Conservation (phyloP, 2,329 filamentous ascomycete genomes). For the Diaporthe australafricana region DNA sequence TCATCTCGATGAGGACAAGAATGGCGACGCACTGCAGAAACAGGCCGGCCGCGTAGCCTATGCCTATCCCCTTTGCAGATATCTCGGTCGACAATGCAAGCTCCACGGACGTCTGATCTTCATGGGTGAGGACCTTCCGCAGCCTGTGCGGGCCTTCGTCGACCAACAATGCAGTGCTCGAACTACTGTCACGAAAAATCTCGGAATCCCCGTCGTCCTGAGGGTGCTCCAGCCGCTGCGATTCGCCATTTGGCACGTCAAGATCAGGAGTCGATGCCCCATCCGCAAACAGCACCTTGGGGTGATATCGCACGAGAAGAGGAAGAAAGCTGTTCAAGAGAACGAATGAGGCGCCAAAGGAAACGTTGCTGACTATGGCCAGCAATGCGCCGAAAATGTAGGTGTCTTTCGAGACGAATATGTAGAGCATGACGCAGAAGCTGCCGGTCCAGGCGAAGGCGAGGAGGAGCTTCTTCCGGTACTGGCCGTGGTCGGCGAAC, state of each 20-base stretch:
- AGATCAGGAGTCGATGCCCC: slow-evolving; percentile 46
- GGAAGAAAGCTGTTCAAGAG: slow-evolving; percentile 95
- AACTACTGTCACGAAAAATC: slow-evolving; percentile 48
- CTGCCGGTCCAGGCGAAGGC: slow-evolving; percentile 87
- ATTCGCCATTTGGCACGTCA: slow-evolving; percentile 47
- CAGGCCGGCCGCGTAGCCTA: slow-evolving; percentile 89
- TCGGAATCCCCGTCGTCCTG: slow-evolving; percentile 44
- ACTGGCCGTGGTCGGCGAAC: slow-evolving; percentile 92
- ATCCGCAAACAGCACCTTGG: slow-evolving; percentile 54
- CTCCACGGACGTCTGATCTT: slow-evolving; percentile 71
- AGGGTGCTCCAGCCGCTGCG: slow-evolving; percentile 48
- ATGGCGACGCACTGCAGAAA: slow-evolving; percentile 87
- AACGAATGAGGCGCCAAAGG: slow-evolving; percentile 95
- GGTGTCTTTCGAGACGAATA: slow-evolving; percentile 78
- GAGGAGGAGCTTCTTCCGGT: slow-evolving; percentile 88
- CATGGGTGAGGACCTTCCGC: slow-evolving; percentile 54
- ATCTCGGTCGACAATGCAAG: slow-evolving; percentile 89
- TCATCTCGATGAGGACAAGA: slow-evolving; percentile 76
- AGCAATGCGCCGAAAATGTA: slow-evolving; percentile 87
- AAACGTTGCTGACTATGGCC: slow-evolving; percentile 91
- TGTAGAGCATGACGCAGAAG: slow-evolving; percentile 86
- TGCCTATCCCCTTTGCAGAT: slow-evolving; percentile 91
- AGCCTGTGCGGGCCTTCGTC: slow-evolving; percentile 47
- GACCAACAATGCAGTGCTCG: slow-evolving; percentile 61
- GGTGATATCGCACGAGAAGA: slow-evolving; percentile 88